phyloP scores from a whole-genome alignment of 805 yeast genomes.

The Saccharomyces paradoxus region DNA sequence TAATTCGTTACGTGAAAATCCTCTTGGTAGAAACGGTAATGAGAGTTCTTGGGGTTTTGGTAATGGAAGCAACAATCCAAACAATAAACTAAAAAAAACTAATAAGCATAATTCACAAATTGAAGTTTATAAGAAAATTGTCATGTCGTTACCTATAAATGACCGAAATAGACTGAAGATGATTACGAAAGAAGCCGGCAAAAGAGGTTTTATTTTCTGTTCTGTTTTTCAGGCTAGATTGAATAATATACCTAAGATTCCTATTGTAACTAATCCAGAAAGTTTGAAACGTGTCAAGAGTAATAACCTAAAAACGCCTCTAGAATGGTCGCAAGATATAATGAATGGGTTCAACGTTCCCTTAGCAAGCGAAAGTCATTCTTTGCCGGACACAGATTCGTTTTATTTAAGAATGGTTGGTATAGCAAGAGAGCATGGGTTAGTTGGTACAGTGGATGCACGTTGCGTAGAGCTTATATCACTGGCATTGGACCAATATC shows the following conservation, averaged over 20 bases:
- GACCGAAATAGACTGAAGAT: conserved; percentile 80
- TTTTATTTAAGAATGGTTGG: conserved; percentile 66
- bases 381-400: conserved; percentile 72
- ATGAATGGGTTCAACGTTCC: conserved; percentile 78
- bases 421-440: conserved; percentile 81
- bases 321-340: conserved; percentile 89
- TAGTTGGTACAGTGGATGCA: conserved; percentile 71
- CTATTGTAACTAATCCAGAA: conserved; percentile 42
- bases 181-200: conserved; percentile 76
- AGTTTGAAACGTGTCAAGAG: conserved; percentile 27
- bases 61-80: conserved; percentile 36
- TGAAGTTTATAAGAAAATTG: conserved; percentile 75
- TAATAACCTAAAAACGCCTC: conserved; percentile 35
- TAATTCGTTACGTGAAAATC: conserved; percentile 72
- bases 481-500: conserved; percentile 74
- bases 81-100: conserved; percentile 34
- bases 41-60: conserved; percentile 50
- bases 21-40: conserved; percentile 56
- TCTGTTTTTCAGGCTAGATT: conserved; percentile 62
- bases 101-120: conserved; percentile 58
- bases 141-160: conserved; percentile 73
- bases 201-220: conserved; percentile 64
- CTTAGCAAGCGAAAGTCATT: conserved; percentile 65
- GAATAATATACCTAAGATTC: conserved; percentile 60
- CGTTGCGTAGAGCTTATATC: conserved; percentile 69